phyloP scores from a whole-genome alignment of 192 early-diverging fungal species.

The Phycomyces blakesleeanus region DNA sequence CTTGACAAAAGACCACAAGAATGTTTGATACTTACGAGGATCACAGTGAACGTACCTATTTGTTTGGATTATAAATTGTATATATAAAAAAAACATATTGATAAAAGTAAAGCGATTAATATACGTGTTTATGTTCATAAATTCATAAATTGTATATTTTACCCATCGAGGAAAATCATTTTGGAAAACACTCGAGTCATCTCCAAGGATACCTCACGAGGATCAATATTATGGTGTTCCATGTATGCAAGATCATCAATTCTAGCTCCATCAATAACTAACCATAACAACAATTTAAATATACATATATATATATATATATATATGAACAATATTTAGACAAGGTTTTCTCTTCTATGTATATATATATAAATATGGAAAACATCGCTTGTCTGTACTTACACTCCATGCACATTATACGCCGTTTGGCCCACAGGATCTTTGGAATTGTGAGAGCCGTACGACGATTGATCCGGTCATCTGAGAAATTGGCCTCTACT shows the following conservation, averaged over 20 bases:
- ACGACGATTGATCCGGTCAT: slow-evolving; percentile 24
- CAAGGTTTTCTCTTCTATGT: too few relatives aligned
- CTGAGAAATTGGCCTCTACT: slow-evolving; percentile 59
- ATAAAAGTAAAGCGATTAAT: too few relatives aligned
- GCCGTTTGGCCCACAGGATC: slow-evolving; percentile 68
- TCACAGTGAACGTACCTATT: slow-evolving; percentile 84
- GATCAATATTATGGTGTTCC: slow-evolving; percentile 67
- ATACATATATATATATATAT: too few relatives aligned
- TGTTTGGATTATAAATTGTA: too few relatives aligned
- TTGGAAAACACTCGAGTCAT: slow-evolving; percentile 75
- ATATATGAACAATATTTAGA: too few relatives aligned
- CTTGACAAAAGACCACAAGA: too few relatives aligned
- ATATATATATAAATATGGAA: too few relatives aligned
- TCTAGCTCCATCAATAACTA: slow-evolving; percentile 57
- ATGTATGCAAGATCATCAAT: slow-evolving; percentile 77
- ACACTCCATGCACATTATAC: slow-evolving; percentile 90
- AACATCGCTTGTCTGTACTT: too few relatives aligned
- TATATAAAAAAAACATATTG: too few relatives aligned
- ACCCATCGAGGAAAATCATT: slow-evolving; percentile 86
- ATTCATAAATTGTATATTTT: slow-evolving; percentile 12
- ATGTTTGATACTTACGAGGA: slow-evolving; percentile 70
- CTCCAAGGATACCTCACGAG: slow-evolving; percentile 68
- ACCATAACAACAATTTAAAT: neutral
- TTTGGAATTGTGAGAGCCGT: slow-evolving; percentile 71
- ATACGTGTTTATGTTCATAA: too few relatives aligned